Conservation (phyloP, 2,329 filamentous ascomycete genomes). For the Zymoseptoria crescenta region DNA sequence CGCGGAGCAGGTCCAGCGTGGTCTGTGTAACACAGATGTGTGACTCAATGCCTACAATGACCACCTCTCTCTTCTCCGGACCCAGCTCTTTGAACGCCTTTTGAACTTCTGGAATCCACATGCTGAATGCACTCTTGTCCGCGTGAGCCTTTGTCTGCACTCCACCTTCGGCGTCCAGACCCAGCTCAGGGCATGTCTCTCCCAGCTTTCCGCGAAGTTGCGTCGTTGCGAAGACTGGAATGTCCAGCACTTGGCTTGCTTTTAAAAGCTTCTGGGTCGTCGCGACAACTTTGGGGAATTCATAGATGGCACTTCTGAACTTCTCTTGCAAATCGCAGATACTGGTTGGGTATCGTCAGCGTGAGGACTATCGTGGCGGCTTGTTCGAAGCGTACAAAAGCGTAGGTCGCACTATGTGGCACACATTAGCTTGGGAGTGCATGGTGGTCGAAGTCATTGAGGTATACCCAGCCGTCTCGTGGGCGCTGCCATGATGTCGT, state of each 20-base stretch:
- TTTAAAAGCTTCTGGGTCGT: slow-evolving; percentile 47
- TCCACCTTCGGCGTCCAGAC: slow-evolving; percentile 44
- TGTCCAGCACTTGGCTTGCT: slow-evolving; percentile 48
- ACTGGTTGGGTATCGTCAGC: slow-evolving; percentile 40
- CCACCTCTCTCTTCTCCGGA: slow-evolving; percentile 49
- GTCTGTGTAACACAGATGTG: slow-evolving; percentile 96
- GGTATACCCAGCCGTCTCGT: slow-evolving; percentile 18
- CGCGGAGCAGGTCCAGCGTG: slow-evolving; percentile 66
- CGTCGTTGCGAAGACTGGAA: slow-evolving; percentile 80
- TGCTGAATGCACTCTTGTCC: slow-evolving; percentile 88
- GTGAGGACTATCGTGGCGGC: not conserved
- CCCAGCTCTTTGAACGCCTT: slow-evolving; percentile 35
- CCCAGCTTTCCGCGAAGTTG: slow-evolving; percentile 75
- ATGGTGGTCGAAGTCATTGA: not conserved
- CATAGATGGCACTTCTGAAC: slow-evolving; percentile 73
- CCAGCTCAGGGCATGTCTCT: slow-evolving; percentile 66
- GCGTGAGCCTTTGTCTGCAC: slow-evolving; percentile 48
- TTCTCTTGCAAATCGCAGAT: slow-evolving; percentile 94
- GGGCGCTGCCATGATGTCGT: slow-evolving; percentile 12
- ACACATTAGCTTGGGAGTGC: slow-evolving; percentile 1
- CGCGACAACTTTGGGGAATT: slow-evolving; percentile 66
- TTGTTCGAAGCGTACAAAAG: slow-evolving; percentile 14
- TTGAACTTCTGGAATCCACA: slow-evolving; percentile 65
- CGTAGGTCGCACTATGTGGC: slow-evolving; percentile 3
- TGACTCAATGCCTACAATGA: slow-evolving; percentile 82